Percentiles rank a stretch among this genome's conserved stretches.
Conservation (phyloP, 768 basidiomycete genomes). For the Suillus hirtellus region DNA sequence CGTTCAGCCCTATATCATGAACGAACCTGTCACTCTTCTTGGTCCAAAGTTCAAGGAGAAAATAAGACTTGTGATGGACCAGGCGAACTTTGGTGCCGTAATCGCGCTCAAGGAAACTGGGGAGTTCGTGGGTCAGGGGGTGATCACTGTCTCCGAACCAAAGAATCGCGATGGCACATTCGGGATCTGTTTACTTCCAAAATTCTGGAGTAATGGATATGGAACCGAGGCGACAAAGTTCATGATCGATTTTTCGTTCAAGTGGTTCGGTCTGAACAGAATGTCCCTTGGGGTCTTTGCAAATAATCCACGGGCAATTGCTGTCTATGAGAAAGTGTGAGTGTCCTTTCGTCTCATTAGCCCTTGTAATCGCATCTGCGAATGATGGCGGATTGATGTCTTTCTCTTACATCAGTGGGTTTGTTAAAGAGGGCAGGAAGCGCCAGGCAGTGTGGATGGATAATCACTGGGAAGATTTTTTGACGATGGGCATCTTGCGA, state of each 20-base stretch:
- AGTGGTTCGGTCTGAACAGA: slow-evolving; percentile 40
- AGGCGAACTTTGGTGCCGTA: slow-evolving; percentile 30
- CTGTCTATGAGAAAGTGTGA: slow-evolving; percentile 44
- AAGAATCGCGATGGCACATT: slow-evolving; percentile 34
- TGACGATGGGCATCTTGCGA: slow-evolving; percentile 40
- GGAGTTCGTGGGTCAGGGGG: slow-evolving; percentile 35
- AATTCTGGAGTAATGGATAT: slow-evolving; percentile 42
- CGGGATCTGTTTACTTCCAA: slow-evolving; percentile 30
- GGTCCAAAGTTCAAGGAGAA: slow-evolving; percentile 19
- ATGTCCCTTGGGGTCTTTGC: slow-evolving; percentile 42
- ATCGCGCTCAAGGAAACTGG: slow-evolving; percentile 29
- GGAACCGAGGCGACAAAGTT: slow-evolving; percentile 43
- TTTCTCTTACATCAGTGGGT: slow-evolving; percentile 32
- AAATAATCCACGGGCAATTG: slow-evolving; percentile 39
- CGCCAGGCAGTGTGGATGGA: slow-evolving; percentile 38
- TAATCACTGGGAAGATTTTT: slow-evolving; percentile 38
- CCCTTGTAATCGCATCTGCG: slow-evolving; percentile 7
- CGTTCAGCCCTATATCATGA: slow-evolving; percentile 25
- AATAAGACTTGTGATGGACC: slow-evolving; percentile 24
- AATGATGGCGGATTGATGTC: slow-evolving; percentile 4
- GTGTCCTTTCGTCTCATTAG: slow-evolving; percentile 17
- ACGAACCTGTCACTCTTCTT: slow-evolving; percentile 16
- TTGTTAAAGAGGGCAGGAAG: slow-evolving; percentile 40
- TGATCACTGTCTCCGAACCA: slow-evolving; percentile 26
- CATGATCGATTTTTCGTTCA: slow-evolving; percentile 42